Base-by-base conservation (phyloP, 805 yeast genomes). In the Saccharomycopsis fodiens region DNA sequence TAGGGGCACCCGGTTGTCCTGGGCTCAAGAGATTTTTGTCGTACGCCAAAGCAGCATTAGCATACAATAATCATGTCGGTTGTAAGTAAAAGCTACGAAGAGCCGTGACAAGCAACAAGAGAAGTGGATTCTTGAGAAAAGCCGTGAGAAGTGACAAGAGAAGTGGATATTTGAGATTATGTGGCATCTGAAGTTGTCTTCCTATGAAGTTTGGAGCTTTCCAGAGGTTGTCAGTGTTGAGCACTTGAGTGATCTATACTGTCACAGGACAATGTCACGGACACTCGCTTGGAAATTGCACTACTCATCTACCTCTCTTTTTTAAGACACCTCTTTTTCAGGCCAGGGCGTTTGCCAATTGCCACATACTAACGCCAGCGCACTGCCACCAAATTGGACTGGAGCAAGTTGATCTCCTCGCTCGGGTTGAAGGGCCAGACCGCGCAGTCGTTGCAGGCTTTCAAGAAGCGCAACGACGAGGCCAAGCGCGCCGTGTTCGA, bases 381-480 rank as follows among this genome's bases (percentile, higher is more conserved):
- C 62, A 84, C 86, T 56, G 79, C 91, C 60, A 72, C 84, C 62
- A 91, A 88, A 73, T 73, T 91, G 67, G 95, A 93, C 77, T 93
- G 97, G 97, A 80, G 93, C 62, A 82, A 83, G 71, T 80, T 93
- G 64, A 77, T 85, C 64, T 70, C 89, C 56, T 79, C 88, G 57
- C 76, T 93, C 63, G 96, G 96, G 50, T 76, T 93, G 63, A 79
- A 96, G 51, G 98, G 98, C 53, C 70, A 81, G 62, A 93, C 98
- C 52, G 95, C 96, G 50, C 63, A 85, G 44, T 78, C 95, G 37
- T 73, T 93, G 65, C 78, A 93, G 44, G 77, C 95, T 25, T 93
- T 93, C 83, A 89, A 89, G 72, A 91, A 93, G 85, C 86, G 98
- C 78, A 83, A 88, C 68, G 98, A 93, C 62, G 97, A 93, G 66